Conservation (phyloP, 345 rosid genomes). For the Trapa incisa region DNA sequence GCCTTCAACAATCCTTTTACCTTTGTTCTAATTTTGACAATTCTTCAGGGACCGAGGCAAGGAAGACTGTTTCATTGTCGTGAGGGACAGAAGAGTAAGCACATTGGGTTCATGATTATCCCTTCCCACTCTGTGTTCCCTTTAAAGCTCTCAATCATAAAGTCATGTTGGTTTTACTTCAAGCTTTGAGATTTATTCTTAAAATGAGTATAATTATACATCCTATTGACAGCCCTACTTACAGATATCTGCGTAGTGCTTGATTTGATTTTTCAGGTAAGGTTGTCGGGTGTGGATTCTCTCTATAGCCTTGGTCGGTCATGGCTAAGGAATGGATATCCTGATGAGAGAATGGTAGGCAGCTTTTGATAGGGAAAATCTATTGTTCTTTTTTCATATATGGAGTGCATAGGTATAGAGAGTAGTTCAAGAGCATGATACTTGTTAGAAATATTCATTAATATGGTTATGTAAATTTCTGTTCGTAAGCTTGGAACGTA, state of each 20-base stretch:
- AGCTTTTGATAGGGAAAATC: neutral
- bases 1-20: neutral
- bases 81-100: conserved; percentile 68
- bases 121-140: neutral
- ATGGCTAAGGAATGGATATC: conserved; percentile 77
- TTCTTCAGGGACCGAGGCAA: conserved; percentile 29
- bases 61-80: conserved; percentile 31
- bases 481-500: neutral
- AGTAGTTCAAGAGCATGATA: neutral
- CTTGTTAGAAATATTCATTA: too few relatives aligned
- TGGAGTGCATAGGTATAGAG: neutral
- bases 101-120: neutral
- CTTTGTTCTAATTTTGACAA: neutral
- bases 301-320: conserved; percentile 80
- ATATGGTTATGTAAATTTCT: neutral
- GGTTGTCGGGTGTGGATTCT: conserved; percentile 59
- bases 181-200: neutral
- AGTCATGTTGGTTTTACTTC: neutral
- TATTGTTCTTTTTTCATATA: neutral
- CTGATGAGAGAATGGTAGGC: conserved; percentile 58
- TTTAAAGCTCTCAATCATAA: neutral
- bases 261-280: conserved; percentile 37
- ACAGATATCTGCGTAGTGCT: neutral
- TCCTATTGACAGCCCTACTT: neutral
- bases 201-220: neutral